Base-by-base conservation (phyloP, 306 rosid species). In the Morella rubra region DNA sequence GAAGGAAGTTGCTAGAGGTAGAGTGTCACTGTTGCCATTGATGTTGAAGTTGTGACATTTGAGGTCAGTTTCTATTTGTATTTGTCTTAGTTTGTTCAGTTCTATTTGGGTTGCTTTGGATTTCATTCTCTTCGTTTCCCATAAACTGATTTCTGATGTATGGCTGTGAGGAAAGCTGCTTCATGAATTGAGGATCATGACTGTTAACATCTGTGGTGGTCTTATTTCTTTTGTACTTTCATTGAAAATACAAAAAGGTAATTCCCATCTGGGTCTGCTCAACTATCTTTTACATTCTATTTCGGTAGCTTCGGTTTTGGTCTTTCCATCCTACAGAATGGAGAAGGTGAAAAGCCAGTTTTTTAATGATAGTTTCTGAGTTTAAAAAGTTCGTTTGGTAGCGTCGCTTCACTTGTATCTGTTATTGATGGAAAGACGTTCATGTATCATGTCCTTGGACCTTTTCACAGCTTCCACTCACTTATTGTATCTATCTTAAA, bases 81-180 rank as follows among this genome's bases (percentile, higher is more conserved):
- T 82, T 62, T n/a, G 77, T 40, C 54, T 70, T 76, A 27, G 45
- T 65, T 72, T 12, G 51, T 59, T 14, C 40, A 62, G 59, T 72
- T 73, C 32, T 49, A 49, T 89, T 83, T 80, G 84, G 83, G 85
- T 87, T 55, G 50, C 50, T 77, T 79, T 69, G 74, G 75, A 54
- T 68, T 77, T 83, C 73, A 47, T 18, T 9, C 59, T 61, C 55
- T 62, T 68, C 44, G 16, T 20, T 47, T 53, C 5, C 37, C 44
- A 49, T 49, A 47, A 6, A 12, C 47, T 69, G 51, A 77, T 52
- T 73, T 51, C 69, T 45, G 22, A 69, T 42, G 60, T 18, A 16
- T 67, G 19, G 66, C 47, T 69, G 18, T 22, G 62, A 44, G 81
- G 74, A 44, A 52, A 76, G 24, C 60, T 44, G 44, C 53, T 56